Evolutionary conservation across 2,329 filamentous ascomycete species (phyloP).

Genomic region (Juglanconis sp.): DNA sequence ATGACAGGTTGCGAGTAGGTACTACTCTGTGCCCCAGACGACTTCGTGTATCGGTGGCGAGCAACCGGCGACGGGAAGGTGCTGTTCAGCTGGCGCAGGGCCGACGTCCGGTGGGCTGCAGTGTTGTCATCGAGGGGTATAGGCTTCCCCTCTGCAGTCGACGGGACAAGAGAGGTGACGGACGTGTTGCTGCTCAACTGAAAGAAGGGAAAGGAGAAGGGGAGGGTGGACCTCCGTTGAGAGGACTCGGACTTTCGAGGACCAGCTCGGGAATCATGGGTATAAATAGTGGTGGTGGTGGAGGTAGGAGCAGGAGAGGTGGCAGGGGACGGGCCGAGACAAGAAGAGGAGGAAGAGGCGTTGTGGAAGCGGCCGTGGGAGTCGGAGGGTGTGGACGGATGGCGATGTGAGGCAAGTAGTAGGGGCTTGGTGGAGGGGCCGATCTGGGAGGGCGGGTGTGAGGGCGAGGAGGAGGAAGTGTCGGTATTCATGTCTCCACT

Average conservation of each 20-base stretch:
- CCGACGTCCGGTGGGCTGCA: constrained; percentile 55
- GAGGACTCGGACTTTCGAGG: constrained; percentile 21
- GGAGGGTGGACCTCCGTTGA: constrained; percentile 34
- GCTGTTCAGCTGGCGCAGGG: constrained; percentile 57
- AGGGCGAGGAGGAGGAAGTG: constrained; percentile 8
- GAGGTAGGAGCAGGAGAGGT: constrained; percentile 21
- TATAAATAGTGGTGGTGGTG: constrained; percentile 21
- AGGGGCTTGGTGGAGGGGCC: constrained; percentile 4
- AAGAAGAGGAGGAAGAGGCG: constrained; percentile 6
- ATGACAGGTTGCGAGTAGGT: constrained; percentile 65
- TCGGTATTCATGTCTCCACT: constrained; percentile 20
- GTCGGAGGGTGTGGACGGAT: constrained; percentile 15
- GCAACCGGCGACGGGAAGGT: constrained; percentile 47
- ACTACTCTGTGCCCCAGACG: constrained; percentile 52
- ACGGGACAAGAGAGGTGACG: constrained; percentile 51
- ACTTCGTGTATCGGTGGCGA: constrained; percentile 55
- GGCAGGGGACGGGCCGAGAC: constrained; percentile 14
- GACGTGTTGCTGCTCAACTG: constrained; percentile 46
- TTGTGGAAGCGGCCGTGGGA: constrained; percentile 1
- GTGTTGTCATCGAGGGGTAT: constrained; percentile 56
- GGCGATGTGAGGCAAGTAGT: constrained; percentile 8
- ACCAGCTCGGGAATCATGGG: constrained; percentile 14
- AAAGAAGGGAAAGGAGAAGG: constrained; percentile 47
- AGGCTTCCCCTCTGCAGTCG: constrained; percentile 53
- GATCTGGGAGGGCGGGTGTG: background rate